Evolutionary conservation across 2,329 filamentous ascomycete genomes (phyloP).

Genomic region (Aspergillus jensenii): DNA sequence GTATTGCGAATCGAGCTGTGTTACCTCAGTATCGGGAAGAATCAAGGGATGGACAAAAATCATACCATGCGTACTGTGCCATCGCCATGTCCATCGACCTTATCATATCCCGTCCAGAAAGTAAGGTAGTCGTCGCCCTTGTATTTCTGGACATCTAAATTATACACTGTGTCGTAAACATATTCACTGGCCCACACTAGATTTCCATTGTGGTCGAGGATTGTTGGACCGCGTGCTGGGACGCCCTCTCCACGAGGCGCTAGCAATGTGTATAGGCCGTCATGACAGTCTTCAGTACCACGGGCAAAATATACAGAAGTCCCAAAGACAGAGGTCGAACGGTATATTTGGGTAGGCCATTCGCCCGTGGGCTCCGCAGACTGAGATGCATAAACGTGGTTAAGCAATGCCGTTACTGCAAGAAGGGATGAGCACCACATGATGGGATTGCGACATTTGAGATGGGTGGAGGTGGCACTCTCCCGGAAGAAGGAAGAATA

Average conservation of each 20-base stretch:
- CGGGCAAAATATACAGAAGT: slow-evolving; percentile 27
- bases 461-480: not conserved
- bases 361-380: slow-evolving; percentile 17
- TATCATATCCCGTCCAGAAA: slow-evolving; percentile 51
- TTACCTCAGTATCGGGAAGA: not conserved
- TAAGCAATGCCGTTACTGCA: slow-evolving; percentile 6
- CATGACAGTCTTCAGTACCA: slow-evolving; percentile 35
- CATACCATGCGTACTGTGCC: slow-evolving; percentile 49
- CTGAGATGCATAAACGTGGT: slow-evolving; percentile 9
- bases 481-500: not conserved
- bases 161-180: slow-evolving; percentile 42
- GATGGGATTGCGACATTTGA: slow-evolving; percentile 1
- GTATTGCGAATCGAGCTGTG: slow-evolving; percentile 33
- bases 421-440: not conserved
- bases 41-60: not conserved
- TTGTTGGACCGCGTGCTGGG: slow-evolving; percentile 41
- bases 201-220: slow-evolving; percentile 46
- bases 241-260: slow-evolving; percentile 38
- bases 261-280: slow-evolving; percentile 41
- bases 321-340: slow-evolving; percentile 23
- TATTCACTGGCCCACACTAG: slow-evolving; percentile 46
- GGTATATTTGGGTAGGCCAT: slow-evolving; percentile 28
- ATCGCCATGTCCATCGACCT: slow-evolving; percentile 47
- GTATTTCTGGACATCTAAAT: slow-evolving; percentile 48
- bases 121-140: slow-evolving; percentile 47